Evolutionary conservation across 1,139 yeast genomes (phyloP).

Genomic region (Nakaseomyces nivariensis): DNA sequence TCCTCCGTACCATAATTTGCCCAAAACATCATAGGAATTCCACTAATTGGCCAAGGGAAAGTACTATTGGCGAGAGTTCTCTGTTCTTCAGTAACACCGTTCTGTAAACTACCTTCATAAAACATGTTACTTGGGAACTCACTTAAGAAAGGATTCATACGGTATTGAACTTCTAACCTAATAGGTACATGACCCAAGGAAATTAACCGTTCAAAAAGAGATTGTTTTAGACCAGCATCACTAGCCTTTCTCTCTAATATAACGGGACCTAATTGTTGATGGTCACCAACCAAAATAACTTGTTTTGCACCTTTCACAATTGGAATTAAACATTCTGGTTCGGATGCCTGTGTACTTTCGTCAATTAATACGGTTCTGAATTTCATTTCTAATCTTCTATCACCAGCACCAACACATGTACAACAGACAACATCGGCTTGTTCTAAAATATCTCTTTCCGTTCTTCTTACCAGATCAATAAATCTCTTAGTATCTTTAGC

Average conservation of each 20-base stretch:
- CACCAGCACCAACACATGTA: conserved; percentile 93
- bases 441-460: conserved; percentile 43
- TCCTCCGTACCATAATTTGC: conserved; percentile 85
- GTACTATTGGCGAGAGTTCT: conserved; percentile 45
- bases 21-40: conserved; percentile 93
- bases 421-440: conserved; percentile 77
- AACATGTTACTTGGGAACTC: conserved; percentile 89
- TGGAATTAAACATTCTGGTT: conserved; percentile 85
- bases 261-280: conserved; percentile 90
- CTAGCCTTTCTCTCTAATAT: conserved; percentile 71
- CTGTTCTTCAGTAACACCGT: conserved; percentile 75
- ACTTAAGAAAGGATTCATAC: conserved; percentile 86
- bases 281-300: conserved; percentile 86
- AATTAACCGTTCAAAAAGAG: conserved; percentile 77
- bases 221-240: conserved; percentile 76
- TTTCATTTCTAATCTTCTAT: conserved; percentile 43
- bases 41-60: conserved; percentile 85
- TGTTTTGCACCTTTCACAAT: conserved; percentile 84
- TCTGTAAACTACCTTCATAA: conserved; percentile 85
- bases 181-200: conserved; percentile 81
- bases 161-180: conserved; percentile 81
- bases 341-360: conserved; percentile 90
- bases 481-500: conserved; percentile 42
- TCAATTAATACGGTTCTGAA: conserved; percentile 80
- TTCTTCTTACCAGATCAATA: conserved; percentile 34